phyloP scores from a whole-genome alignment of 805 yeast genomes.

The Candida maltosa region DNA sequence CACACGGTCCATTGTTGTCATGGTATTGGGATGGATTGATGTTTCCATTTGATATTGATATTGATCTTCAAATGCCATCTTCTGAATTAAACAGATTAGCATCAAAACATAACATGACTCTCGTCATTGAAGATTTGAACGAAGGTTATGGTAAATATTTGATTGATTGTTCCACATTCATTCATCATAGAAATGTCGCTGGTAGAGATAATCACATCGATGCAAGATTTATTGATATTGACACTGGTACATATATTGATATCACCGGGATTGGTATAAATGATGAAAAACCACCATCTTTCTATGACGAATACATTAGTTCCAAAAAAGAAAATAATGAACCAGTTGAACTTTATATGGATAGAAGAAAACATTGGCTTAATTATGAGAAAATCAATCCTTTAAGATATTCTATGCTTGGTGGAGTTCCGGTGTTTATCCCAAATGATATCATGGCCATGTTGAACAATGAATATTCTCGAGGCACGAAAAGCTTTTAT shows the following conservation, averaged over 20 bases:
- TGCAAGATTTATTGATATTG: slow-evolving; percentile 53
- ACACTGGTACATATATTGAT: slow-evolving; percentile 55
- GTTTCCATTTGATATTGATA: slow-evolving; percentile 23
- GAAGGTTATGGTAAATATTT: slow-evolving; percentile 20
- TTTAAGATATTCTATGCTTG: slow-evolving; percentile 49
- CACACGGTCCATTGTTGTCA: slow-evolving; percentile 22
- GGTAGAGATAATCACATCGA: slow-evolving; percentile 22
- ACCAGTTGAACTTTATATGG: slow-evolving; percentile 24
- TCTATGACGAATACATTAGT: slow-evolving; percentile 15
- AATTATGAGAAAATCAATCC: slow-evolving; percentile 45
- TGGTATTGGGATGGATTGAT: slow-evolving; percentile 26
- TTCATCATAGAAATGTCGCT: slow-evolving; percentile 20
- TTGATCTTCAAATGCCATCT: slow-evolving; percentile 23
- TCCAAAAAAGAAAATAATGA: slow-evolving; percentile 15
- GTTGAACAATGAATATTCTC: slow-evolving; percentile 23
- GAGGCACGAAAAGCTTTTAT: slow-evolving; percentile 19
- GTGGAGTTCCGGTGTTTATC: slow-evolving; percentile 43
- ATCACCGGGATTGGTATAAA: slow-evolving; percentile 40
- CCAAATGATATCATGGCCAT: slow-evolving; percentile 25
- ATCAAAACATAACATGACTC: slow-evolving; percentile 18
- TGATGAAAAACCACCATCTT: slow-evolving; percentile 17
- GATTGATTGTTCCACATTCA: slow-evolving; percentile 21
- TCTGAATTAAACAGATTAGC: slow-evolving; percentile 19
- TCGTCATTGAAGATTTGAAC: slow-evolving; percentile 22
- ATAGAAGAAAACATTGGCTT: slow-evolving; percentile 31